These are phyloP conservation scores for Trypanosoma conorhini DNA, from an alignment of 208 protist species.

Conservation along the genomic window DNA sequence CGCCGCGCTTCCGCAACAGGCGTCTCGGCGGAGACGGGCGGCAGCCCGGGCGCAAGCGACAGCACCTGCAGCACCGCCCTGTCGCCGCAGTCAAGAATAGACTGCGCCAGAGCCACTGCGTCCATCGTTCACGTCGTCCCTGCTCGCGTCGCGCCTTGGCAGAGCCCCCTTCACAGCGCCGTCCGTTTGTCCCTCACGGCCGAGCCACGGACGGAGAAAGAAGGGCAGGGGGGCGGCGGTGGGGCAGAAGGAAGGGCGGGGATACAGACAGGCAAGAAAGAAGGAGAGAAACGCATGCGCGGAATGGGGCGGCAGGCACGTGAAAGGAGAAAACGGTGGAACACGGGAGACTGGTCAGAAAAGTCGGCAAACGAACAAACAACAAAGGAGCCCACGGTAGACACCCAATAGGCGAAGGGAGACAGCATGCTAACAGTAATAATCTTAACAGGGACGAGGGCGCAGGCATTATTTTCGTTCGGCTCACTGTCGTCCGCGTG, in stretches of 20 bases:
- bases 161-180: background rate
- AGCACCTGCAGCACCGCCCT: constrained; percentile 53
- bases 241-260: background rate
- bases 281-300: background rate
- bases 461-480: too few relatives aligned
- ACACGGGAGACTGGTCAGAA: too few relatives aligned
- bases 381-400: too few relatives aligned
- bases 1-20: constrained; percentile 63
- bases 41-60: constrained; percentile 60
- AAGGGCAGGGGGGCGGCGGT: too few relatives aligned
- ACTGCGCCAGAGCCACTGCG: constrained; percentile 43
- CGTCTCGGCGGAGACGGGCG: constrained; percentile 59
- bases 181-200: background rate
- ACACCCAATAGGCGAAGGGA: too few relatives aligned
- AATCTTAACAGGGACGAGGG: too few relatives aligned
- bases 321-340: too few relatives aligned
- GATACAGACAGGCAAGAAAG: constrained; percentile 1
- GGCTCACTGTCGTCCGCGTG: background rate
- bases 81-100: constrained; percentile 48
- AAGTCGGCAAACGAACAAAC: too few relatives aligned
- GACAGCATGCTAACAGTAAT: too few relatives aligned
- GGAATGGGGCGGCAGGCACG: too few relatives aligned
- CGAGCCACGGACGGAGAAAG: too few relatives aligned
- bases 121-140: constrained; percentile 32
- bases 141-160: background rate